Base-by-base conservation (phyloP, 2,329 filamentous ascomycete genomes). In the Triangularia setosa region DNA sequence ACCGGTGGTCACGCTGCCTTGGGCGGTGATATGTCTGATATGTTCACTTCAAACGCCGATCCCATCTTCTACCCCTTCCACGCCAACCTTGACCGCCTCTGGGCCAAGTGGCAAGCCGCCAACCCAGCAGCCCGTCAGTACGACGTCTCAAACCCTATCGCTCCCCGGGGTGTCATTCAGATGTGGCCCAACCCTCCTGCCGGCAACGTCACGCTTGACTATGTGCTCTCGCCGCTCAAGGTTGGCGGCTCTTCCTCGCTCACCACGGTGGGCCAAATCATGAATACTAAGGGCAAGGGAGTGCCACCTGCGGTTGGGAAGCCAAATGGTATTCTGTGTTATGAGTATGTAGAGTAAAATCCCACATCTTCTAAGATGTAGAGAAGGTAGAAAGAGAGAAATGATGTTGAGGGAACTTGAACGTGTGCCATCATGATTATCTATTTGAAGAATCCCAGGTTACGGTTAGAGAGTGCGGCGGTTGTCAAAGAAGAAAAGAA, bases 21-120 rank as follows among this genome's bases (percentile, higher is more conserved):
- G 24, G 63, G 63, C 54, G 18, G 30, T 12, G 35, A 61, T 21
- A 64, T 64, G 63, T n/a, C 18, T n/a, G 59, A 64, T 40, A 55
- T 59, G 24, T 61, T 61, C 54, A 58, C 63, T 18, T 52, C 24
- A 4, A 54, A 59, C 35, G 52, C 58, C 25, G 63, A 64, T 23
- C 63, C 63, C 23, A 53, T 61, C 53, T 61, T 64, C 54, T 64
- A 58, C 16, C 35, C 60, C 12, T 59, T 61, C 54, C 63, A 64
- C 40, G 58, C 63, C 25, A 58, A 58, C n/a, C 35, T 64, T 35
- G 63, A 64, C 59, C 21, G 40, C 14, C 16, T 64, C 25, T 64
- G 63, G 63, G 59, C 63, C 33, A 58, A 57, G 16, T 64, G 58
- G 63, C 63, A 64, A 58, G 57, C 57, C 5, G 44, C 24, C 11